Evolutionary conservation across 345 rosid species (phyloP).

Genomic region (Psidium guajava): DNA sequence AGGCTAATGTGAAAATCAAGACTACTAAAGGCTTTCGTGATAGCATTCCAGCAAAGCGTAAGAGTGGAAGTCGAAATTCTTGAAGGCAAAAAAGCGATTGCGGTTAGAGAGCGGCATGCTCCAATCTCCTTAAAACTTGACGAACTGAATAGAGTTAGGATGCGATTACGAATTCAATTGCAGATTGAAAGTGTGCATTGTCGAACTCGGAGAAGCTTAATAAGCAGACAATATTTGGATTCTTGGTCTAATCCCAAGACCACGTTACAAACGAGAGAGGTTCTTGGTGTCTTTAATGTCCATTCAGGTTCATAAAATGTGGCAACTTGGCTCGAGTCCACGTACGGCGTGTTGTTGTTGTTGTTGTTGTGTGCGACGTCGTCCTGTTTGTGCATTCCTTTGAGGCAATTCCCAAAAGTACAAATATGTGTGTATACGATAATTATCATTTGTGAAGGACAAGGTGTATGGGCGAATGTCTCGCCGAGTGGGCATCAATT

Average conservation of each 20-base stretch:
- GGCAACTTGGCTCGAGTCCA: neutral
- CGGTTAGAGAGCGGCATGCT: neutral
- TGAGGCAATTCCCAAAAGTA: neutral
- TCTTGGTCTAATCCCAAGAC: neutral
- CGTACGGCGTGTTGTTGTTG: neutral
- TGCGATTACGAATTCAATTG: neutral
- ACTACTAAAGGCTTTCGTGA: neutral
- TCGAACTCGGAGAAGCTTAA: neutral
- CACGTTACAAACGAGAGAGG: neutral
- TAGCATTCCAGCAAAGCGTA: neutral
- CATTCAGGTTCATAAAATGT: neutral
- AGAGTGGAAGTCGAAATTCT: neutral
- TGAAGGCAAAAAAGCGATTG: neutral
- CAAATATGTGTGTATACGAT: neutral
- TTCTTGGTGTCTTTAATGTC: neutral
- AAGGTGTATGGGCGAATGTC: neutral
- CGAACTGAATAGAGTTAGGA: too few species aligned
- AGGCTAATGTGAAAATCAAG: neutral
- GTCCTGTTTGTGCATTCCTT: neutral
- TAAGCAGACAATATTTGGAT: neutral
- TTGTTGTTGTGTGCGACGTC: rapidly evolving
- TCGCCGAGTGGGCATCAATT: neutral
- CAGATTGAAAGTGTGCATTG: neutral
- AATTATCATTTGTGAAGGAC: neutral
- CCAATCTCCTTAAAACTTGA: neutral